Evolutionary conservation across 1,284 basidiomycete genomes (phyloP).

Genomic region (Malassezia globosa): DNA sequence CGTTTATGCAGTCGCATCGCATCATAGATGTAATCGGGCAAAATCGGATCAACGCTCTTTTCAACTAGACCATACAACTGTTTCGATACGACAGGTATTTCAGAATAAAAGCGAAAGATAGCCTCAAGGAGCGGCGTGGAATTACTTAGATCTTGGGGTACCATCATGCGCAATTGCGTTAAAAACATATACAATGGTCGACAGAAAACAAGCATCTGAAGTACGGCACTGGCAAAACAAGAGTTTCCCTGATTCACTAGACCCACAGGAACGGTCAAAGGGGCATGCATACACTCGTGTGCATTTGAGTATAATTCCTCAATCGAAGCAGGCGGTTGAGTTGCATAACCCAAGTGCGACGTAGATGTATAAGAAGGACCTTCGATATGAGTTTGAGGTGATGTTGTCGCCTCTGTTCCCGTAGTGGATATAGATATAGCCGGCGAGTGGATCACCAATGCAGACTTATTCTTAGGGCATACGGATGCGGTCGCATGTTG

Average conservation of each 20-base stretch:
- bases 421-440: background rate
- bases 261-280: conserved; percentile 61
- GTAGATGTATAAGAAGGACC: background rate
- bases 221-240: conserved; percentile 88
- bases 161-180: conserved; percentile 57
- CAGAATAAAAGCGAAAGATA: conserved; percentile 41
- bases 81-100: conserved; percentile 18
- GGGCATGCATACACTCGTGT: conserved; percentile 32
- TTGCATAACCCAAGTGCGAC: background rate
- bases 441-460: background rate
- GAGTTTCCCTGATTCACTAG: conserved; percentile 91
- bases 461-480: background rate
- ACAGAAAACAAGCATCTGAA: conserved; percentile 82
- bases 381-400: background rate
- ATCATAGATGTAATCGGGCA: conserved; percentile 81
- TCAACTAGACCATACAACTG: conserved; percentile 7
- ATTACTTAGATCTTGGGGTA: conserved; percentile 50
- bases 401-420: background rate
- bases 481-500: background rate
- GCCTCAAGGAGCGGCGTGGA: conserved; percentile 72
- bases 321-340: background rate
- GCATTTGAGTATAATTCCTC: conserved; percentile 17
- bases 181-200: conserved; percentile 73
- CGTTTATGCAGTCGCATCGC: conserved; percentile 90
- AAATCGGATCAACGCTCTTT: conserved; percentile 55